Conservation (phyloP, 1,139 yeast genomes). For the Ashbya aceris region DNA sequence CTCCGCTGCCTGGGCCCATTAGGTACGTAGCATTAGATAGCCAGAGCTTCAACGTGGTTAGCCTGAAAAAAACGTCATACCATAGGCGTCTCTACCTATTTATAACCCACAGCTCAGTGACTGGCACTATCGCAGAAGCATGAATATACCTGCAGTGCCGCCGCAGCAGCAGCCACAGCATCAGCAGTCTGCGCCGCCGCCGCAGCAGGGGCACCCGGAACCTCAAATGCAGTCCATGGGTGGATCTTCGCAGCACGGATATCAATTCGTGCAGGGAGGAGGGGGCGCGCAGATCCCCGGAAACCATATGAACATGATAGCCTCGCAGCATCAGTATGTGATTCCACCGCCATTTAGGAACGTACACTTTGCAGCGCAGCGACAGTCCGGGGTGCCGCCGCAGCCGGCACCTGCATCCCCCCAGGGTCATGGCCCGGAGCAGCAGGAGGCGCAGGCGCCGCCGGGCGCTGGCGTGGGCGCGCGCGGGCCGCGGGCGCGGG, state of each 20-base stretch:
- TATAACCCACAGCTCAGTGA: too few species aligned
- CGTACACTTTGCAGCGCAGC: conserved; percentile 6
- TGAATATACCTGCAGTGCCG: neutral
- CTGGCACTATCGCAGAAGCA: neutral
- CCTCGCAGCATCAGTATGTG: conserved; percentile 5
- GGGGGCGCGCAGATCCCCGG: too few species aligned
- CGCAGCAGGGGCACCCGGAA: conserved; percentile 6
- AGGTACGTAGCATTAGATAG: too few species aligned
- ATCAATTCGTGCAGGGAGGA: too few species aligned
- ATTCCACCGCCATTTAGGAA: conserved; percentile 8
- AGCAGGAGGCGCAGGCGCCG: conserved; percentile 4
- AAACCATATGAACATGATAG: conserved; percentile 6
- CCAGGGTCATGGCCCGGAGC: conserved; percentile 12
- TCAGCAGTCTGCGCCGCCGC: conserved; percentile 15
- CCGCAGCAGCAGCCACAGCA: conserved; percentile 12
- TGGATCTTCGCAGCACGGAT: too few species aligned
- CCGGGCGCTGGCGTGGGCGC: neutral
- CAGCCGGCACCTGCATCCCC: conserved; percentile 5
- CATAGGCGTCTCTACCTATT: too few species aligned
- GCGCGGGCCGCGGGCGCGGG: too few species aligned
- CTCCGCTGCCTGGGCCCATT: too few species aligned
- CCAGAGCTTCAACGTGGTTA: too few species aligned
- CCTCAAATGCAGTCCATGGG: too few species aligned
- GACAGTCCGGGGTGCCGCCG: conserved; percentile 5
- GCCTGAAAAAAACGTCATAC: too few species aligned